Evolutionary conservation across 352 stramenopile species (phyloP).

Genomic region (Globisporangium polare): DNA sequence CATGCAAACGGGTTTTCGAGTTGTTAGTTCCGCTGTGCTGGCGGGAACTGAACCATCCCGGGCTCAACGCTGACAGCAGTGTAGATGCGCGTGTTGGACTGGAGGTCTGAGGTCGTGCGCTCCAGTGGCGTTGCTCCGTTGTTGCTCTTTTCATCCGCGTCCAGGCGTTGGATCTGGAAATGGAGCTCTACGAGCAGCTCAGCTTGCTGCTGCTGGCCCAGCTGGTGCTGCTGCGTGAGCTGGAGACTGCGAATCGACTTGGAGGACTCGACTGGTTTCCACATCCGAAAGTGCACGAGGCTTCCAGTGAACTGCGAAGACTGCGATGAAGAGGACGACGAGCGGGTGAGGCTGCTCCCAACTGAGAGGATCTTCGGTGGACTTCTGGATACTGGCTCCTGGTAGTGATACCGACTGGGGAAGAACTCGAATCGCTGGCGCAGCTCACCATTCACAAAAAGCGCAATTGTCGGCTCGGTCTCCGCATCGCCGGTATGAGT

Average conservation of each 20-base stretch:
- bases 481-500: conserved; percentile 10
- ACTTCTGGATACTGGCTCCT: neutral
- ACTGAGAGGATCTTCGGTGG: conserved; percentile 23
- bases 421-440: conserved; percentile 15
- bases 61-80: neutral
- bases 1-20: neutral
- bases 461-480: conserved; percentile 16
- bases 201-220: neutral
- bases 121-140: neutral
- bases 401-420: conserved; percentile 11
- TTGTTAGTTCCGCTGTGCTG: neutral
- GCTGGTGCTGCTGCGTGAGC: neutral
- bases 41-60: conserved; percentile 12
- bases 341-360: conserved; percentile 24
- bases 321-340: neutral
- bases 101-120: neutral
- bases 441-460: conserved; percentile 25
- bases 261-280: neutral
- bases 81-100: neutral
- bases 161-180: neutral
- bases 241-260: neutral
- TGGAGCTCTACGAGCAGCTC: conserved; percentile 7
- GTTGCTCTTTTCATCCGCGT: neutral
- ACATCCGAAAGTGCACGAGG: conserved; percentile 9
- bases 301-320: conserved; percentile 6